phyloP scores from a whole-genome alignment of 176 grass and related monocot species.

The Thalia dealbata region DNA sequence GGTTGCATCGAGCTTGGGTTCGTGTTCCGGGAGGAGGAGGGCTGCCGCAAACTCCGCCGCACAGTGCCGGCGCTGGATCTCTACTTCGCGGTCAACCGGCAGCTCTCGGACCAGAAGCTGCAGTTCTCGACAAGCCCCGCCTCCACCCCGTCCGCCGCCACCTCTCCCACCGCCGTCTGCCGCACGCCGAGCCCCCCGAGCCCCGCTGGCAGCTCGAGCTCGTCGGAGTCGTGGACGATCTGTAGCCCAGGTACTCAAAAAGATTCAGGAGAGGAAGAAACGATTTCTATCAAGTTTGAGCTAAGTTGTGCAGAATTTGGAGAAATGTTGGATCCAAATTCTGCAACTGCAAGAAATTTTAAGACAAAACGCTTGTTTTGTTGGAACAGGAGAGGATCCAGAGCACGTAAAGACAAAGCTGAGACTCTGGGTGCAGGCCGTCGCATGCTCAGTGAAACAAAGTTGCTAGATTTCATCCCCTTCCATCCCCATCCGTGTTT shows the following conservation, averaged over 20 bases:
- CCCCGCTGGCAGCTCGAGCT: neutral
- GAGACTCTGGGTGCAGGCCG: constrained; percentile 12
- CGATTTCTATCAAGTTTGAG: no score
- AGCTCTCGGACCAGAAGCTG: constrained; percentile 7
- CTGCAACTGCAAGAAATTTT: no score
- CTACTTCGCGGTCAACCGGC: constrained; percentile 24
- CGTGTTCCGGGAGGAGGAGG: constrained; percentile 15
- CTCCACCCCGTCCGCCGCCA: neutral
- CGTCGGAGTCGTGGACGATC: constrained; percentile 14
- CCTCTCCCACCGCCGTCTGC: neutral
- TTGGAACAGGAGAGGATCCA: constrained; percentile 1
- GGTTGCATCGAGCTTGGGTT: constrained; percentile 20
- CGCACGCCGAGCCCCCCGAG: constrained; percentile 3
- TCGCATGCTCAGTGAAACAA: constrained; percentile 3
- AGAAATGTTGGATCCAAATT: neutral
- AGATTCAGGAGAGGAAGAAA: no score
- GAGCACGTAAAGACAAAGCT: constrained; percentile 4
- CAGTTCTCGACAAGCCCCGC: neutral
- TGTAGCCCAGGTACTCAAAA: constrained; percentile 7
- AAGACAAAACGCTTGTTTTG: neutral
- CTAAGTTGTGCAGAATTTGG: no score
- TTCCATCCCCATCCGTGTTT: no score
- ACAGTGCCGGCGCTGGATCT: constrained; percentile 22
- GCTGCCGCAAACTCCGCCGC: constrained; percentile 7
- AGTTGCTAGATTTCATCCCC: neutral